Conservation (phyloP, 2,329 filamentous ascomycete genomes). For the Colletotrichum salicis region DNA sequence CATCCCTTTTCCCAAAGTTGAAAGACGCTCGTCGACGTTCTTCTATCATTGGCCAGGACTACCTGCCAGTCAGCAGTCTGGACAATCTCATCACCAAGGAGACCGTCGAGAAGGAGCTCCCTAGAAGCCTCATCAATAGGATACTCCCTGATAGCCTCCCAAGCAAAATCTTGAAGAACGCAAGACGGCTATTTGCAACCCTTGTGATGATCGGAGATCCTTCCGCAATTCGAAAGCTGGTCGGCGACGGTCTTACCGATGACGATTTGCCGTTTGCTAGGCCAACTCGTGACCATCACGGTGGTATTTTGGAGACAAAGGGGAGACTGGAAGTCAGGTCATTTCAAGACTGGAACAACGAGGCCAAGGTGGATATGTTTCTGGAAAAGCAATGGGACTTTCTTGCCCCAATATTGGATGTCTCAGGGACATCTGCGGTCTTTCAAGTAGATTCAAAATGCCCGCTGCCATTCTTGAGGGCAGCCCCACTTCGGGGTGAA, state of each 20-base stretch:
- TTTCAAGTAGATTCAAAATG: background rate
- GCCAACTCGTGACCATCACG: background rate
- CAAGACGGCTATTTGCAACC: background rate
- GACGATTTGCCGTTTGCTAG: background rate
- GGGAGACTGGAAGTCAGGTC: background rate
- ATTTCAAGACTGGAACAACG: background rate
- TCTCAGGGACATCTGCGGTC: background rate
- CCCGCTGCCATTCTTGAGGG: background rate
- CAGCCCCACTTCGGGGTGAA: background rate
- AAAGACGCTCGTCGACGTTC: background rate
- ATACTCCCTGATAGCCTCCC: background rate
- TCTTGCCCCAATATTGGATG: background rate
- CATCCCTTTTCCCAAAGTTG: background rate
- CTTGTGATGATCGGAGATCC: background rate
- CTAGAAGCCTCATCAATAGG: background rate
- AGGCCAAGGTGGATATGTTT: background rate
- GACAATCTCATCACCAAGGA: background rate
- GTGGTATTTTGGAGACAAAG: background rate
- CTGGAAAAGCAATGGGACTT: slow-evolving; percentile 1
- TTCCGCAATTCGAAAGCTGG: background rate
- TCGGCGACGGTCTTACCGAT: slow-evolving; percentile 3
- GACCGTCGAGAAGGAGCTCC: background rate
- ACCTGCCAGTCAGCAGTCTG: background rate
- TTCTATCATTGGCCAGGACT: background rate
- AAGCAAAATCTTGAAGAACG: background rate